Evolutionary conservation across 768 basidiomycete genomes (phyloP).

Genomic region (Hemileccinum impolitum): DNA sequence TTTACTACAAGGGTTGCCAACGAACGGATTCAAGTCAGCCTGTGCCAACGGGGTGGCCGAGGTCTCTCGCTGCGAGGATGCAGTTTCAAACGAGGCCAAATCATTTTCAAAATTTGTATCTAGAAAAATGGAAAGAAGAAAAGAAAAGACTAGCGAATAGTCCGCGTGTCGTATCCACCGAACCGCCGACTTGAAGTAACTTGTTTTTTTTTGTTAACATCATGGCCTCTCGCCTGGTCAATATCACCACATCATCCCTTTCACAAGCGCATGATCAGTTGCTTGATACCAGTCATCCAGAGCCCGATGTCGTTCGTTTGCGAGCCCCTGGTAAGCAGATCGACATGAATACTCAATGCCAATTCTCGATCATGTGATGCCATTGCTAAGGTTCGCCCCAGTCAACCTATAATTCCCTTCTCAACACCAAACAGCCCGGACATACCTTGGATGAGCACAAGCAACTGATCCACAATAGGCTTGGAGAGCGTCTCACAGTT

Average conservation of each 20-base stretch:
- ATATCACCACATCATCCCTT: background rate
- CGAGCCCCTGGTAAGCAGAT: slow-evolving; percentile 75
- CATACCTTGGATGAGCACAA: slow-evolving; percentile 69
- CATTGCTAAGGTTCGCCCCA: too few species aligned
- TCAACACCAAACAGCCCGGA: slow-evolving; percentile 12
- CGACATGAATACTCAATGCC: slow-evolving; percentile 82
- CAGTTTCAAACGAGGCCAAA: too few species aligned
- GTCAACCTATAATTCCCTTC: background rate
- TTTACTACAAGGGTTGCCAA: too few species aligned
- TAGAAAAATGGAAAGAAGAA: background rate
- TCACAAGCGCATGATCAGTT: slow-evolving; percentile 71
- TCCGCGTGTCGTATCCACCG: background rate
- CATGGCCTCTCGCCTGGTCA: background rate
- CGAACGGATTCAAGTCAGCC: too few species aligned
- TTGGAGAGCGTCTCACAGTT: slow-evolving; percentile 83
- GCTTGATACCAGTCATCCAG: slow-evolving; percentile 90
- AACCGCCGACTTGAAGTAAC: background rate
- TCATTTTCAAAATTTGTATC: background rate
- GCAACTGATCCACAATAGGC: slow-evolving; percentile 66
- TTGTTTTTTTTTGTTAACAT: background rate
- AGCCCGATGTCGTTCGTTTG: slow-evolving; percentile 79
- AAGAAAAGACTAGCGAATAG: background rate
- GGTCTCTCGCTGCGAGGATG: too few species aligned
- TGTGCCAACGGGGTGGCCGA: too few species aligned
- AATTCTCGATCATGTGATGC: slow-evolving; percentile 70